Evolutionary conservation across 108 stramenopile species (phyloP), one percentile per base, ranked within the genome.

Genomic region (Bacterosira constricta): DNA sequence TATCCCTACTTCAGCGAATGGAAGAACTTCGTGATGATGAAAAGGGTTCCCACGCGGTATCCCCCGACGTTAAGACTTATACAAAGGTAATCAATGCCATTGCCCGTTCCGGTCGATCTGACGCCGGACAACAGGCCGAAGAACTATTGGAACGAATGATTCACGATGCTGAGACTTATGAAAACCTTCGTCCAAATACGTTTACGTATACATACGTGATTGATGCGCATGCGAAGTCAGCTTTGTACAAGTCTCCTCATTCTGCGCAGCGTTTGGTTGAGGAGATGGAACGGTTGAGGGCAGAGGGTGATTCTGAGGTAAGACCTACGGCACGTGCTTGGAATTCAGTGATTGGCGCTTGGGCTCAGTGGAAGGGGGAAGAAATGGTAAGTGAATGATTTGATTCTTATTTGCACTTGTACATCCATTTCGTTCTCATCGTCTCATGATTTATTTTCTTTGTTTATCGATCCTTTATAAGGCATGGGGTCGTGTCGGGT

Each of bases 71-170:
- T n/a, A 73, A 84, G 55, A 85, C 71, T 12, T 90, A 90, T 38
- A 90, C 86, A 23, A 88, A 88, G 58, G 84, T 83, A 0, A 88
- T 90, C 64, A 87, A 86, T 56, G 85, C 84, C 11, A 74, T 90
- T 41, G 58, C 85, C 38, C 80, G 77, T 8, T 87, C 89, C 10
- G 74, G 74, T 11, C 31, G 53, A 12, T 31, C 46, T 0, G 78
- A 79, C 69, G 80, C 86, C 11, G 89, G 86, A 23, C 73, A 80
- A n/a, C 30, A 72, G 18, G 90, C 88, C 10, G 84, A 88, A 34
- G 50, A 46, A 34, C 66, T 91, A 25, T 38, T 79, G 13, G 46
- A 72, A 18, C 32, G 64, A 36, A 79, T 79, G 77, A 79, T 73
- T 21, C 56, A 44, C 25, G 47, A 61, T 9, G 17, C 32, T 13